Conservation (phyloP, 2,329 filamentous ascomycete species). For the Hymenoscyphus albidus region DNA sequence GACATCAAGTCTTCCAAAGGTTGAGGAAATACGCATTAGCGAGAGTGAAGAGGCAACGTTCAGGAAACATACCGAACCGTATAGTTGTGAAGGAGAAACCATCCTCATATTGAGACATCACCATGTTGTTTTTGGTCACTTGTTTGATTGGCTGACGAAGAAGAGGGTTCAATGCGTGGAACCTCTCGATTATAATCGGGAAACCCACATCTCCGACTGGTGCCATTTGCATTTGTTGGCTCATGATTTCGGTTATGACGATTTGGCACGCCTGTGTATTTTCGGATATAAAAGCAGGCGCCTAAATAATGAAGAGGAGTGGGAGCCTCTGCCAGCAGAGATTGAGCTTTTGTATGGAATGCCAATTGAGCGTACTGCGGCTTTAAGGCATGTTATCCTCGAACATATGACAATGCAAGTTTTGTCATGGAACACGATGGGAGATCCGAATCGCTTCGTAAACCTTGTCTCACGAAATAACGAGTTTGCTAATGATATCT, state of each 20-base stretch:
- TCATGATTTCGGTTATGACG: not conserved
- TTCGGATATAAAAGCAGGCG: not conserved
- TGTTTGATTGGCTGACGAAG: not conserved
- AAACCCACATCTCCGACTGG: not conserved
- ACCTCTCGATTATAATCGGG: not conserved
- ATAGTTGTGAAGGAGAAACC: not conserved
- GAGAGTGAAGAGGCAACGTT: not conserved
- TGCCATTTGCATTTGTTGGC: not conserved
- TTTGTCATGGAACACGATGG: not conserved
- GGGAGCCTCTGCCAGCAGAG: not conserved
- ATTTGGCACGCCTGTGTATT: not conserved
- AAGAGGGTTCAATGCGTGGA: not conserved
- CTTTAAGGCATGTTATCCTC: not conserved
- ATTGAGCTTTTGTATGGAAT: not conserved
- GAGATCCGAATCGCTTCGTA: not conserved
- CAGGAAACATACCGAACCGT: not conserved
- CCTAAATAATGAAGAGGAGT: not conserved
- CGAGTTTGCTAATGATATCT: not conserved
- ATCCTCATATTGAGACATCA: not conserved
- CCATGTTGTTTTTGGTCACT: not conserved
- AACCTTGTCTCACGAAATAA: not conserved
- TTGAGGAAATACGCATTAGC: not conserved
- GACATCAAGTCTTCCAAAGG: not conserved
- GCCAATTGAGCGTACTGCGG: not conserved
- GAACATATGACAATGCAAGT: not conserved